Evolutionary conservation across 2,329 filamentous ascomycete genomes (phyloP).

Genomic region (Talaromyces marneffei): DNA sequence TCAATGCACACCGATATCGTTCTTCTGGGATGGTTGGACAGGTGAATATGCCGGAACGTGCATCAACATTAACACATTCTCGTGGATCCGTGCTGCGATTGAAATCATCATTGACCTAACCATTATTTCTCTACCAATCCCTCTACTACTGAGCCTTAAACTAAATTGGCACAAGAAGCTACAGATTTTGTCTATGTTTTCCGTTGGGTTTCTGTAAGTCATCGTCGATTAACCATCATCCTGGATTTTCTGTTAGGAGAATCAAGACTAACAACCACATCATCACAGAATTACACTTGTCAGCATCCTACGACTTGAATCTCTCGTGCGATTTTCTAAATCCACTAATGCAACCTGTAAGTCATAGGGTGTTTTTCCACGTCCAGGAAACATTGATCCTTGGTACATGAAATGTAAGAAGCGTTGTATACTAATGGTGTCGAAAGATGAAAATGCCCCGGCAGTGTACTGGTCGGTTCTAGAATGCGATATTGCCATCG

Average conservation of each 20-base stretch:
- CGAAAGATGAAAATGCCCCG: conserved; percentile 28
- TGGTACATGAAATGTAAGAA: too few relatives aligned
- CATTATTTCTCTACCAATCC: conserved; percentile 49
- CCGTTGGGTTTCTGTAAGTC: conserved; percentile 42
- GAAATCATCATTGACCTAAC: conserved; percentile 50
- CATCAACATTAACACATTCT: conserved; percentile 45
- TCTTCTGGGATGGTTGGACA: conserved; percentile 52
- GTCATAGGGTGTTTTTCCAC: too few relatives aligned
- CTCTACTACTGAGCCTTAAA: conserved; percentile 39
- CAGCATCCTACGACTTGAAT: conserved; percentile 37
- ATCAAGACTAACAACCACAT: neutral
- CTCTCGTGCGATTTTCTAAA: conserved; percentile 36
- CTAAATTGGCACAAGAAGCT: conserved; percentile 47
- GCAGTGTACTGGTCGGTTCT: conserved; percentile 39
- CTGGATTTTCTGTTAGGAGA: neutral
- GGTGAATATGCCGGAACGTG: conserved; percentile 45
- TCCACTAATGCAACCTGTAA: conserved; percentile 35
- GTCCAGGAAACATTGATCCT: too few relatives aligned
- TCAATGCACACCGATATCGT: conserved; percentile 33
- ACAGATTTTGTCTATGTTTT: conserved; percentile 48
- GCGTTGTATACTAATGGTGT: neutral
- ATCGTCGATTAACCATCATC: neutral
- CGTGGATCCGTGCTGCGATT: conserved; percentile 49
- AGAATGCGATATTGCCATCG: conserved; percentile 41
- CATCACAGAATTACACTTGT: conserved; percentile 36